These are phyloP conservation scores for Suillus bovinus DNA, from an alignment of 768 basidiomycete species.

Conservation along the genomic window DNA sequence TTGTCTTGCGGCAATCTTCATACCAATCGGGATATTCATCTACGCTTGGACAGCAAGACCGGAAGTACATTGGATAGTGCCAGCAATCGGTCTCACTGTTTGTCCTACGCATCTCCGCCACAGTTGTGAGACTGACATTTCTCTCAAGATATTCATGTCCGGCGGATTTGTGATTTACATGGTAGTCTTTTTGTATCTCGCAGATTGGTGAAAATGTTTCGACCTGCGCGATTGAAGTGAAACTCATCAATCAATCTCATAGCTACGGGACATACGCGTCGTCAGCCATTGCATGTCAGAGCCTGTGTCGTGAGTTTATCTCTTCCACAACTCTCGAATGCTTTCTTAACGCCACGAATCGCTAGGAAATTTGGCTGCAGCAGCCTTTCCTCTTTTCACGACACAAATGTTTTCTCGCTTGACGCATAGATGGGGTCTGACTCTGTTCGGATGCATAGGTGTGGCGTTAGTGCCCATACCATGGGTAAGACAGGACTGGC, in stretches of 20 bases:
- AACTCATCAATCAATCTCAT: slow-evolving; percentile 1
- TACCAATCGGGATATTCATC: slow-evolving; percentile 62
- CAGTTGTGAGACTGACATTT: slow-evolving; percentile 4
- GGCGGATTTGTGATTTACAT: slow-evolving; percentile 51
- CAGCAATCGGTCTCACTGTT: slow-evolving; percentile 10
- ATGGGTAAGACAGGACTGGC: slow-evolving; percentile 37
- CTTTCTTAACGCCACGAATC: background rate
- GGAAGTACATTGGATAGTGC: slow-evolving; percentile 54
- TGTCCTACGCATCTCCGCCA: background rate
- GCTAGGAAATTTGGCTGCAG: slow-evolving; percentile 45
- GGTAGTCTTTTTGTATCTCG: slow-evolving; percentile 53
- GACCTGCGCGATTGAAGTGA: background rate
- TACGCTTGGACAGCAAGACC: slow-evolving; percentile 66
- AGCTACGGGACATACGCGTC: slow-evolving; percentile 59
- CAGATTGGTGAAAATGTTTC: slow-evolving; percentile 47
- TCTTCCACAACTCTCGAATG: background rate
- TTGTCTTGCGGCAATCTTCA: slow-evolving; percentile 49
- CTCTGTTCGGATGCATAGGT: slow-evolving; percentile 49
- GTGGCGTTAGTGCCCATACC: slow-evolving; percentile 54
- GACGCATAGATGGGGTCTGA: slow-evolving; percentile 55
- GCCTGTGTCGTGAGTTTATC: slow-evolving; percentile 44
- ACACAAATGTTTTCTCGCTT: slow-evolving; percentile 53
- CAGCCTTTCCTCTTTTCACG: slow-evolving; percentile 60
- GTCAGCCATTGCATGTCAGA: slow-evolving; percentile 61
- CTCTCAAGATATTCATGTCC: slow-evolving; percentile 43